Evolutionary conservation across 163 green algal genomes (phyloP).

Genomic region (Trebouxia gelatinosa): DNA sequence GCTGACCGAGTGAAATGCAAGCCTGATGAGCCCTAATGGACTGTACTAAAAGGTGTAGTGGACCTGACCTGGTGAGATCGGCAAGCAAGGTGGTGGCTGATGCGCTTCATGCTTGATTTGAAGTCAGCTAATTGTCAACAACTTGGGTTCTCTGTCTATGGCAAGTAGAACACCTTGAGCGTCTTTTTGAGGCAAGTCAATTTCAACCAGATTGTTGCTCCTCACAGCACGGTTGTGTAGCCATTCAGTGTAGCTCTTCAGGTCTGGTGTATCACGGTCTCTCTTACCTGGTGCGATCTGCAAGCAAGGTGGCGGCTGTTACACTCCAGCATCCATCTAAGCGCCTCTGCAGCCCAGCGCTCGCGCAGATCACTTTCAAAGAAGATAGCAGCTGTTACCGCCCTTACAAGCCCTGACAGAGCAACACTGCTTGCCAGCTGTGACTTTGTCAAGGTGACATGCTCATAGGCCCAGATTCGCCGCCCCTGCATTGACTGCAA

Average conservation of each 20-base stretch:
- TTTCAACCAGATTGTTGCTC: no score
- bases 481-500: slow-evolving; percentile 70
- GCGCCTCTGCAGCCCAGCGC: slow-evolving; percentile 73
- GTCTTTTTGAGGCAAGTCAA: no score
- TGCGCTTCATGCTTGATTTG: slow-evolving; percentile 47
- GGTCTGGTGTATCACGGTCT: background rate
- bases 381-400: slow-evolving; percentile 40
- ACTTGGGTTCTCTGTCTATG: no score
- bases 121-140: background rate
- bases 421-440: slow-evolving; percentile 40
- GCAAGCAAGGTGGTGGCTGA: slow-evolving; percentile 66
- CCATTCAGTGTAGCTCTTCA: no score
- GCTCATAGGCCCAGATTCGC: slow-evolving; percentile 72
- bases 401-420: slow-evolving; percentile 50
- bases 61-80: slow-evolving; percentile 77
- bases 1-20: background rate
- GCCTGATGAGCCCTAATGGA: no score
- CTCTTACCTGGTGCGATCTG: slow-evolving; percentile 72
- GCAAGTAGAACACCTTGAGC: no score
- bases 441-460: slow-evolving; percentile 45
- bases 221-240: no score
- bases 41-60: no score
- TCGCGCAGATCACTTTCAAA: slow-evolving; percentile 63
- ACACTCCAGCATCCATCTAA: slow-evolving; percentile 80
- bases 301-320: slow-evolving; percentile 67